A percentile compares a stretch with the other conserved stretches of the same genome.
phyloP scores from a whole-genome alignment of 352 stramenopile species.

The Globisporangium okanoganense region DNA sequence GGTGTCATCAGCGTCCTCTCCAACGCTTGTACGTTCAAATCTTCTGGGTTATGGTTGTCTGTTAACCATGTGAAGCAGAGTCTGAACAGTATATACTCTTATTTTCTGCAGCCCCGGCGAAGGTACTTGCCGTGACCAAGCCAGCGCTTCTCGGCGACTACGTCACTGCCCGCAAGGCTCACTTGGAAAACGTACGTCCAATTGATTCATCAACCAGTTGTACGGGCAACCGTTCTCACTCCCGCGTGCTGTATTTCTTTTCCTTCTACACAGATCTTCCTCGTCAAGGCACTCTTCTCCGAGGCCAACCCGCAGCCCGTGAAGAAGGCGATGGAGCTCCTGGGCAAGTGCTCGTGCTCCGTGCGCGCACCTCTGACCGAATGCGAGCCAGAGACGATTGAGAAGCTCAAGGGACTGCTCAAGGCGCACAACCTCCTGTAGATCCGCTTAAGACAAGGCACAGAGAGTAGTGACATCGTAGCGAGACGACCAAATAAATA shows the following conservation, averaged over 20 bases:
- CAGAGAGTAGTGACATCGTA: conserved; percentile 4
- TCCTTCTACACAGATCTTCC: conserved; percentile 62
- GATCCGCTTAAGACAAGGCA: conserved; percentile 9
- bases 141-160: conserved; percentile 82
- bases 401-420: conserved; percentile 56
- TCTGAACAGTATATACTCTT: not conserved
- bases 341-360: conserved; percentile 79
- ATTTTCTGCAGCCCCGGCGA: conserved; percentile 58
- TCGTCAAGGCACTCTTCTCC: conserved; percentile 90
- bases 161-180: conserved; percentile 65
- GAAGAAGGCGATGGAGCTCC: conserved; percentile 87
- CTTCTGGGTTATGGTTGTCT: not conserved
- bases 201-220: not conserved
- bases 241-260: not conserved
- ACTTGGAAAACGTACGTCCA: conserved; percentile 75
- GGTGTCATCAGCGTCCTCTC: conserved; percentile 91
- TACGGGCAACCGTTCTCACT: not conserved
- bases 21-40: conserved; percentile 60
- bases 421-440: conserved; percentile 79
- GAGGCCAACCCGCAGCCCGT: conserved; percentile 91
- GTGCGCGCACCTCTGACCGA: conserved; percentile 75
- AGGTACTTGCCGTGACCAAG: conserved; percentile 81
- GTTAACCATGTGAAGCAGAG: not conserved
- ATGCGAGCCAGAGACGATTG: conserved; percentile 63
- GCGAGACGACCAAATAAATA: conserved; percentile 1